These are phyloP conservation scores for Xylariales sp. DNA, from an alignment of 2,329 filamentous ascomycete genomes.

Conservation along the genomic window DNA sequence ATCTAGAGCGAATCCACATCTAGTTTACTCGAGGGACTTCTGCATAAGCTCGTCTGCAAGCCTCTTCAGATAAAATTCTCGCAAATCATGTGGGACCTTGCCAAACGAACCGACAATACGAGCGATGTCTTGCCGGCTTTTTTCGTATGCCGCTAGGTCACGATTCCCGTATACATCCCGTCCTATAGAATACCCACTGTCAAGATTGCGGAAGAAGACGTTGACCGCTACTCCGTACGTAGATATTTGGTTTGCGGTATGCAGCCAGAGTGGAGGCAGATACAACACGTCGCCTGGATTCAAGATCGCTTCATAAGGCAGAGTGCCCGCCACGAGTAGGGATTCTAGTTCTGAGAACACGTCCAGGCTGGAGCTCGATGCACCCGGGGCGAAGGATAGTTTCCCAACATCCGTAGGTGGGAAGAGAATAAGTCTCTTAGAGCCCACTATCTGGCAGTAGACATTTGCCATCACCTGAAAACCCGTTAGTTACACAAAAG, in stretches of 20 bases:
- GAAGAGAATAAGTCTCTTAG: slow-evolving; percentile 71
- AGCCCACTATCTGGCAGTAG: slow-evolving; percentile 72
- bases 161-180: slow-evolving; percentile 86
- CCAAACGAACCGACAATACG: slow-evolving; percentile 63
- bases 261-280: slow-evolving; percentile 79
- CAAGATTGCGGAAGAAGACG: slow-evolving; percentile 75
- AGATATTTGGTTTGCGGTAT: slow-evolving; percentile 61
- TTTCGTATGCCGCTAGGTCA: slow-evolving; percentile 81
- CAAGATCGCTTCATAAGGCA: slow-evolving; percentile 64
- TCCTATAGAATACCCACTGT: slow-evolving; percentile 64
- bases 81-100: slow-evolving; percentile 59
- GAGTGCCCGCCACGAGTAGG: slow-evolving; percentile 39
- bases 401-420: slow-evolving; percentile 69
- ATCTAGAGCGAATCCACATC: too few species aligned
- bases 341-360: slow-evolving; percentile 53
- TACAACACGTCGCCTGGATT: slow-evolving; percentile 73
- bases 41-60: slow-evolving; percentile 62
- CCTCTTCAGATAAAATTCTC: slow-evolving; percentile 71
- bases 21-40: slow-evolving; percentile 19
- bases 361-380: slow-evolving; percentile 75
- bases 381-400: slow-evolving; percentile 68
- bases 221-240: slow-evolving; percentile 76
- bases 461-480: slow-evolving; percentile 86
- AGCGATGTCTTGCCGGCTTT: slow-evolving; percentile 67
- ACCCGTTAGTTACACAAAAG: slow-evolving; percentile 6